These are phyloP conservation scores for Emiliania huxleyi DNA, from an alignment of 78 protist genomes.

Conservation along the genomic window DNA sequence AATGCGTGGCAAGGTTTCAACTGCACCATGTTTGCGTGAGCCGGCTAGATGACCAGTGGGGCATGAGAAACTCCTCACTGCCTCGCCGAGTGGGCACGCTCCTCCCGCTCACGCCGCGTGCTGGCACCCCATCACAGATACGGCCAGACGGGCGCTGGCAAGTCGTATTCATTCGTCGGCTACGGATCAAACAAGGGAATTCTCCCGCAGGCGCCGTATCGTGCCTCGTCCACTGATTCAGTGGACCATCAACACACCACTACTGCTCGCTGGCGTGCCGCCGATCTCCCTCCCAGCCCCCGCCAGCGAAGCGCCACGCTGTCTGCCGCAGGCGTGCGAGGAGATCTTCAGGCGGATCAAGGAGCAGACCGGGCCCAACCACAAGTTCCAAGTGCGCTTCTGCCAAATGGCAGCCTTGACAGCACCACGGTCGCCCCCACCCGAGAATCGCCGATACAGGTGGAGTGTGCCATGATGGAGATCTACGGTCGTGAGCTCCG, in stretches of 20 bases:
- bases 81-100: too few relatives aligned
- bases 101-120: too few relatives aligned
- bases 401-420: too few relatives aligned
- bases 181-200: background rate
- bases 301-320: too few relatives aligned
- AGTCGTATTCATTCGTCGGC: conserved; percentile 34
- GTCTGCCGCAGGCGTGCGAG: conserved; percentile 62
- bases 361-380: background rate
- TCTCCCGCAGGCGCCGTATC: conserved; percentile 52
- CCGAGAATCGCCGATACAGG: too few relatives aligned
- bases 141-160: conserved; percentile 67
- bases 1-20: conserved; percentile 68
- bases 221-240: too few relatives aligned
- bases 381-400: background rate
- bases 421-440: too few relatives aligned
- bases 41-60: conserved; percentile 82
- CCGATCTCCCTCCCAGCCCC: too few relatives aligned
- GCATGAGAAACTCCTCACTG: conserved; percentile 52
- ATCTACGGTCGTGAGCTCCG: conserved; percentile 73
- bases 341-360: conserved; percentile 46
- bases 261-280: too few relatives aligned
- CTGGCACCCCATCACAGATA: too few relatives aligned
- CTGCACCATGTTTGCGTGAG: conserved; percentile 67
- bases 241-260: too few relatives aligned
- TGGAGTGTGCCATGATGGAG: conserved; percentile 60